phyloP scores from a whole-genome alignment of 208 protist species.

The Leptomonas pyrrhocoris region DNA sequence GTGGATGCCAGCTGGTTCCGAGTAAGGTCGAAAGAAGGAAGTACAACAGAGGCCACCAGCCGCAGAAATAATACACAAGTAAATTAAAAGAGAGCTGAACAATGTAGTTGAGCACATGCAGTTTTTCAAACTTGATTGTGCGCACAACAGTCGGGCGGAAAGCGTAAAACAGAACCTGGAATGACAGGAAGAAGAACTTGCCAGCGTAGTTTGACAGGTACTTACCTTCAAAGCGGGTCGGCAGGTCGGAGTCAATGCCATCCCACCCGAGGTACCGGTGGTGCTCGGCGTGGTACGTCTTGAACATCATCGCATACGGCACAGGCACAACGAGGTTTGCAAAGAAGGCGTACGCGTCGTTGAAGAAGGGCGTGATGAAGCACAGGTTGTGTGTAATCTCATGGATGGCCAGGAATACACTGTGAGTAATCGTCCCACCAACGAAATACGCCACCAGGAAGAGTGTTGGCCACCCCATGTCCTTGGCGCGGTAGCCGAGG shows the following conservation, averaged over 20 bases:
- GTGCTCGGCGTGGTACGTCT: slow-evolving; percentile 93
- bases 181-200: slow-evolving; percentile 88
- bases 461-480: slow-evolving; percentile 73
- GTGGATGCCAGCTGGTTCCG: slow-evolving; percentile 87
- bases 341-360: slow-evolving; percentile 86
- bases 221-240: slow-evolving; percentile 71
- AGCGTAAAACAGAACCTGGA: slow-evolving; percentile 91
- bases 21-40: slow-evolving; percentile 79
- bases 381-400: slow-evolving; percentile 91
- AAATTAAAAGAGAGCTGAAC: slow-evolving; percentile 48
- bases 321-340: slow-evolving; percentile 87
- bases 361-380: slow-evolving; percentile 75
- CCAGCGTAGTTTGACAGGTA: slow-evolving; percentile 64
- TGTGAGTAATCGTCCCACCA: slow-evolving; percentile 86
- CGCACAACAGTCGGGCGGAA: slow-evolving; percentile 82
- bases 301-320: slow-evolving; percentile 92
- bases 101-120: slow-evolving; percentile 63
- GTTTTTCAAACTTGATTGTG: slow-evolving; percentile 57
- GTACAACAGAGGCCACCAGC: slow-evolving; percentile 74
- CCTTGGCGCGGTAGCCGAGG: slow-evolving; percentile 52
- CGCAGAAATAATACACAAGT: slow-evolving; percentile 55
- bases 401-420: slow-evolving; percentile 89
- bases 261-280: slow-evolving; percentile 93
- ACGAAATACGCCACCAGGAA: slow-evolving; percentile 78
- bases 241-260: slow-evolving; percentile 87